Conservation (phyloP, 257 asterid species). For the Solanum dulcamara region DNA sequence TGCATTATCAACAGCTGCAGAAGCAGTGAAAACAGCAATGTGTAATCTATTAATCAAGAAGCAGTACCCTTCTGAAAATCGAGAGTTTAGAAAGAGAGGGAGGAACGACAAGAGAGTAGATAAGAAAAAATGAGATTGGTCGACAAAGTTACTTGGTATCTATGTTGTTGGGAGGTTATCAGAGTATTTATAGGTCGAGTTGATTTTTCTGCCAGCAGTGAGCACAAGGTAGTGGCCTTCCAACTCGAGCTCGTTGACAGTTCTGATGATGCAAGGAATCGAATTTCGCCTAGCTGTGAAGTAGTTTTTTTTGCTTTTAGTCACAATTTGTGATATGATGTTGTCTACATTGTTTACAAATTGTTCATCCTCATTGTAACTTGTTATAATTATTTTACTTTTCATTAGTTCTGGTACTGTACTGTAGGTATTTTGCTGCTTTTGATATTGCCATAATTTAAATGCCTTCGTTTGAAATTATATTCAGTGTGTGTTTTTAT, state of each 20-base stretch:
- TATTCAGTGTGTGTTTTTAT: neutral
- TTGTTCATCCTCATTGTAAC: neutral
- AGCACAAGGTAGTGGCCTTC: neutral
- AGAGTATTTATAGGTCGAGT: neutral
- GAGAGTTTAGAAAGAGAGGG: conserved; percentile 65
- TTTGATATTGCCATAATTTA: neutral
- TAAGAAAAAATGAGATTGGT: neutral
- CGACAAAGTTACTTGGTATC: neutral
- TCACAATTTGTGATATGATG: neutral
- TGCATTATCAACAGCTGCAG: conserved; percentile 55
- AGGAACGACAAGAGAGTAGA: conserved; percentile 55
- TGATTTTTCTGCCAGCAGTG: neutral
- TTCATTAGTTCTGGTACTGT: neutral
- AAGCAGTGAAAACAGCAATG: conserved; percentile 72
- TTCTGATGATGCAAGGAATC: neutral
- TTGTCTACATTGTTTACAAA: neutral
- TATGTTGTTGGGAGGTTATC: neutral
- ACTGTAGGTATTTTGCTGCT: neutral
- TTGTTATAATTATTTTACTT: neutral
- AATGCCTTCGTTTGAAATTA: neutral
- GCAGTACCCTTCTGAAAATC: conserved; percentile 58
- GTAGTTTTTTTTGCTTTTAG: neutral
- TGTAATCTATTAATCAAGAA: conserved; percentile 80
- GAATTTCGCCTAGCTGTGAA: neutral
- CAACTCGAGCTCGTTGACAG: neutral